phyloP scores from a whole-genome alignment of 2,329 filamentous ascomycete genomes.

The Fusarium buharicum region DNA sequence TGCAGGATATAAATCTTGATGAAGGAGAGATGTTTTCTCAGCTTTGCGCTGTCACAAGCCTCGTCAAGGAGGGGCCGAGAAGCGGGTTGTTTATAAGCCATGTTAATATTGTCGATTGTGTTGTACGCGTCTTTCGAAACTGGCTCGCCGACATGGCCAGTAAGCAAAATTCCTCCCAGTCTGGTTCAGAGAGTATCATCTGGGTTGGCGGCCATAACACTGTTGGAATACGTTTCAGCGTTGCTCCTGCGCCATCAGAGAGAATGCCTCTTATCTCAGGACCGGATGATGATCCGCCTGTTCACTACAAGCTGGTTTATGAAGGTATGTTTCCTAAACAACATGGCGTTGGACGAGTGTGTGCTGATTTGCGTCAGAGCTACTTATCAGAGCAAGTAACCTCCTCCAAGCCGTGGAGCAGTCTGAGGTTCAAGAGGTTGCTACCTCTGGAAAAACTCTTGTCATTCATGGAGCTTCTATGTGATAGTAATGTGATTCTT shows the following conservation, averaged over 20 bases:
- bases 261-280: slow-evolving; percentile 65
- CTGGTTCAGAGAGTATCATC: slow-evolving; percentile 57
- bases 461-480: slow-evolving; percentile 63
- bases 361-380: slow-evolving; percentile 59
- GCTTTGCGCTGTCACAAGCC: slow-evolving; percentile 72
- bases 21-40: slow-evolving; percentile 78
- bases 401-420: slow-evolving; percentile 74
- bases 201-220: slow-evolving; percentile 74
- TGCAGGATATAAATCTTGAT: slow-evolving; percentile 72
- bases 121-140: slow-evolving; percentile 76
- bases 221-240: slow-evolving; percentile 75
- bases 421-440: slow-evolving; percentile 68
- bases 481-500: background rate
- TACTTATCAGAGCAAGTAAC: slow-evolving; percentile 71
- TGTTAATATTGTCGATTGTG: slow-evolving; percentile 72
- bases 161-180: slow-evolving; percentile 1
- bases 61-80: slow-evolving; percentile 73
- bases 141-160: slow-evolving; percentile 68
- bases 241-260: slow-evolving; percentile 54
- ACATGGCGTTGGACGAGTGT: background rate
- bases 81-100: slow-evolving; percentile 71
- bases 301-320: slow-evolving; percentile 77
- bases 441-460: slow-evolving; percentile 72
- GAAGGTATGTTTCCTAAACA: slow-evolving; percentile 64
- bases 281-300: slow-evolving; percentile 71